Evolutionary conservation across 768 basidiomycete species (phyloP).

Genomic region (Serendipita sp.): DNA sequence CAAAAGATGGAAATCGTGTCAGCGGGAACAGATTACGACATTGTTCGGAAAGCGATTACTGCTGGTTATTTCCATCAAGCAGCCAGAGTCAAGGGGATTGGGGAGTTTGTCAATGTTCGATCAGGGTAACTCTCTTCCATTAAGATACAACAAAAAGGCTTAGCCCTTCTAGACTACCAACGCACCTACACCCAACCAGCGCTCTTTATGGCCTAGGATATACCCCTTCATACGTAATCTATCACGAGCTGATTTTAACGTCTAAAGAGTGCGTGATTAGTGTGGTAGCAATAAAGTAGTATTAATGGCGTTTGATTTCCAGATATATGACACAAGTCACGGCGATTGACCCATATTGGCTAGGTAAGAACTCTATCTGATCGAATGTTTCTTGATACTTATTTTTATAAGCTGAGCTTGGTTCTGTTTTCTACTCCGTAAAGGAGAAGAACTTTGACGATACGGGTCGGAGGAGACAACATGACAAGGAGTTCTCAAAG

Average conservation of each 20-base stretch:
- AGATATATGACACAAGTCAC: slow-evolving; percentile 98
- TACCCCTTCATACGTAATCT: slow-evolving; percentile 91
- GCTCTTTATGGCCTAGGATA: slow-evolving; percentile 93
- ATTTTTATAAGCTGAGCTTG: slow-evolving; percentile 57
- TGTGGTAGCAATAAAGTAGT: slow-evolving; percentile 8
- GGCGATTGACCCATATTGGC: slow-evolving; percentile 92
- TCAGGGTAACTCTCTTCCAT: slow-evolving; percentile 33
- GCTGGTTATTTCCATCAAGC: slow-evolving; percentile 99
- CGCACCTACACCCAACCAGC: slow-evolving; percentile 91
- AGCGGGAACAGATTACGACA: slow-evolving; percentile 87
- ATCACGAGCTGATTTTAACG: slow-evolving; percentile 89
- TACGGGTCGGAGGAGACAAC: slow-evolving; percentile 47
- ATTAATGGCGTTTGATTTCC: slow-evolving; percentile 14
- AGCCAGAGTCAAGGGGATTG: slow-evolving; percentile 94
- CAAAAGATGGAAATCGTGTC: slow-evolving; percentile 92
- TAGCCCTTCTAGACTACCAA: slow-evolving; percentile 41
- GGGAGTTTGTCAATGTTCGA: slow-evolving; percentile 94
- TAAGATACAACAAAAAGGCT: not conserved
- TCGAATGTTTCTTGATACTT: slow-evolving; percentile 5
- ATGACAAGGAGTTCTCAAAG: slow-evolving; percentile 83
- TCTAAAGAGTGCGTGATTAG: slow-evolving; percentile 44
- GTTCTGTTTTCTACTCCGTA: slow-evolving; percentile 93
- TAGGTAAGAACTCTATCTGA: slow-evolving; percentile 37
- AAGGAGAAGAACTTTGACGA: slow-evolving; percentile 97
- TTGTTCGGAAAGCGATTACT: slow-evolving; percentile 86